These are phyloP conservation scores for Leishmania braziliensis DNA, from an alignment of 208 protist species.

Conservation along the genomic window DNA sequence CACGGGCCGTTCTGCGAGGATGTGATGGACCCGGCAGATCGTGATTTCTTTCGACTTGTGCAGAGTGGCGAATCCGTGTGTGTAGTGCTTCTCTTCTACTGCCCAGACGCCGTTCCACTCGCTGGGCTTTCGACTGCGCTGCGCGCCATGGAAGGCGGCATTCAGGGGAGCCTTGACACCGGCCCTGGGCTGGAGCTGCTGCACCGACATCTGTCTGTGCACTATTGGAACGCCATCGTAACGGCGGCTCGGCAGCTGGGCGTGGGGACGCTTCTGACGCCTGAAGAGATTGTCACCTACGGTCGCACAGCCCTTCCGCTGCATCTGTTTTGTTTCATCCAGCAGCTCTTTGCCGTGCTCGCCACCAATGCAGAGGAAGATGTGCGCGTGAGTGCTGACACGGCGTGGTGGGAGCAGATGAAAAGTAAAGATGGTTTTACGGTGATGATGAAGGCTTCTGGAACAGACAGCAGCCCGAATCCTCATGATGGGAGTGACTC, in stretches of 20 bases:
- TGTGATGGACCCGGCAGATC: constrained; percentile 26
- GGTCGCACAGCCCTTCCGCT: constrained; percentile 58
- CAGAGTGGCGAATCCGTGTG: constrained; percentile 46
- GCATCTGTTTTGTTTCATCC: constrained; percentile 66
- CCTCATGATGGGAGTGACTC: background rate
- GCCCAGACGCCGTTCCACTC: constrained; percentile 46
- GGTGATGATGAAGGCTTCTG: background rate
- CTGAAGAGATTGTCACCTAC: constrained; percentile 55
- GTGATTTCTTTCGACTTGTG: constrained; percentile 33
- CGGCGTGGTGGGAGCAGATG: constrained; percentile 33
- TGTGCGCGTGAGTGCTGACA: constrained; percentile 36
- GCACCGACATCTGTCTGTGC: constrained; percentile 18
- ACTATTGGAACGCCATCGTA: constrained; percentile 37
- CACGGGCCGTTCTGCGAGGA: constrained; percentile 26
- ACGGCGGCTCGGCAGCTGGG: constrained; percentile 35
- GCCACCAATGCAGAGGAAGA: constrained; percentile 71
- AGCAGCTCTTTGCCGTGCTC: constrained; percentile 75
- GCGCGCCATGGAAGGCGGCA: background rate
- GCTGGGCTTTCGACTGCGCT: constrained; percentile 15
- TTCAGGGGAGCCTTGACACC: background rate
- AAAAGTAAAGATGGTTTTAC: constrained; percentile 11
- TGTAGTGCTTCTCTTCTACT: constrained; percentile 61
- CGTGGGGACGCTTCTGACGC: constrained; percentile 40
- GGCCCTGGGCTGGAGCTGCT: background rate
- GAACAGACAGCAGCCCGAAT: background rate